A percentile compares a stretch with the other conserved stretches of the same genome.
Evolutionary conservation across 345 rosid genomes (phyloP).

Genomic region (Populus deltoides): DNA sequence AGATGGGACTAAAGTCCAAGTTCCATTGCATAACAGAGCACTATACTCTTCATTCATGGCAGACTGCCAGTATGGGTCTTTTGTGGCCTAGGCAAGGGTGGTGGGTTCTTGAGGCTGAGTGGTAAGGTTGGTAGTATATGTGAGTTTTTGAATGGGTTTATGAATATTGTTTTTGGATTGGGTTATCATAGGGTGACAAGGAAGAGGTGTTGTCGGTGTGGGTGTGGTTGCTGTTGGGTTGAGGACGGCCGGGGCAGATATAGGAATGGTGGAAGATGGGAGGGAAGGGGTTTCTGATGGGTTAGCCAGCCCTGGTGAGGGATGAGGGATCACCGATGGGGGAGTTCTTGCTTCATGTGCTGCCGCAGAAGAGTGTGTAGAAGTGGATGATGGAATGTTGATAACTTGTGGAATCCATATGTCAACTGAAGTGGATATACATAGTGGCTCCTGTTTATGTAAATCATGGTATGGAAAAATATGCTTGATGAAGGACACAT

Average conservation of each 20-base stretch:
- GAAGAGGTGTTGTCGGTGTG: rapidly evolving
- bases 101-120: rapidly evolving
- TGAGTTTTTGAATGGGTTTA: too few species aligned
- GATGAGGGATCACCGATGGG: too few species aligned
- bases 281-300: too few species aligned
- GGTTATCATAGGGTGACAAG: too few species aligned
- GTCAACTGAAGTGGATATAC: rapidly evolving
- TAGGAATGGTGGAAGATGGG: rapidly evolving
- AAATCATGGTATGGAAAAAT: too few species aligned
- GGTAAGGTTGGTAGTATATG: rapidly evolving
- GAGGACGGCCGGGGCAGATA: rapidly evolving
- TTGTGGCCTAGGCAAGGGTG: rapidly evolving
- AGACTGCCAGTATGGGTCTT: rapidly evolving
- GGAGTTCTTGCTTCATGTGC: rapidly evolving
- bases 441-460: rapidly evolving
- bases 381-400: rapidly evolving
- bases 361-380: too few species aligned
- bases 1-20: neutral
- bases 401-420: too few species aligned
- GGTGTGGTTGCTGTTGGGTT: too few species aligned
- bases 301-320: too few species aligned
- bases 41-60: too few species aligned
- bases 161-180: too few species aligned
- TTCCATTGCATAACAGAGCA: neutral
- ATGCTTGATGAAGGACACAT: too few species aligned